Evolutionary conservation across 768 basidiomycete genomes (phyloP).

Genomic region (Pulveroboletus sp.): DNA sequence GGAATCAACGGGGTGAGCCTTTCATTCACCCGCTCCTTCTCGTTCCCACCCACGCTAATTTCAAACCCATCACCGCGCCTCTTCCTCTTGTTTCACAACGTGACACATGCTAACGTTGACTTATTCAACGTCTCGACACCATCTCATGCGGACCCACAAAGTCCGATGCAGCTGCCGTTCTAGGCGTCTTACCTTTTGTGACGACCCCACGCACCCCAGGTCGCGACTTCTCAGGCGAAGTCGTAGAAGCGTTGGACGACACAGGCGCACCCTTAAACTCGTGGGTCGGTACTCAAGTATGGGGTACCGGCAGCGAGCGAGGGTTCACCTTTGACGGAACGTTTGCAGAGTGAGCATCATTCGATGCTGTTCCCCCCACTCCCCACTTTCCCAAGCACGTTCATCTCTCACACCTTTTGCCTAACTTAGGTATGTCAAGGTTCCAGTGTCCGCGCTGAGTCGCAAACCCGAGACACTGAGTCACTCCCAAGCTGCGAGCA

Average conservation of each 20-base stretch:
- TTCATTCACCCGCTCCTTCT: not conserved
- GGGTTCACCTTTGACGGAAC: slow-evolving; percentile 32
- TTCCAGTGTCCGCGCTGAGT: slow-evolving; percentile 27
- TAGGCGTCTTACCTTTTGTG: slow-evolving; percentile 29
- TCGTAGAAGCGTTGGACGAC: slow-evolving; percentile 29
- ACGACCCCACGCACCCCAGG: slow-evolving; percentile 30
- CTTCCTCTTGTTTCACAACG: too few relatives aligned
- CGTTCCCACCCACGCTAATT: not conserved
- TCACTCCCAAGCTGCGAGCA: slow-evolving; percentile 28
- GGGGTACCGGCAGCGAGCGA: slow-evolving; percentile 32
- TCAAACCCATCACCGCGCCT: not conserved
- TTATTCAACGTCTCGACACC: too few relatives aligned
- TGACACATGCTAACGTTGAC: not conserved
- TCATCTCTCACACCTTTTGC: not conserved
- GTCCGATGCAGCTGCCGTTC: slow-evolving; percentile 29
- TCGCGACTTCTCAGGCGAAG: slow-evolving; percentile 33
- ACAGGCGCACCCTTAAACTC: slow-evolving; percentile 10
- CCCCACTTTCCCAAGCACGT: not conserved
- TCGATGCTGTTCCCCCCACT: too few relatives aligned
- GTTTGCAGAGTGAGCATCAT: slow-evolving; percentile 30
- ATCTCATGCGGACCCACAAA: not conserved
- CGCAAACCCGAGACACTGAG: slow-evolving; percentile 26
- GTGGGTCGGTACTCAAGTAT: slow-evolving; percentile 31
- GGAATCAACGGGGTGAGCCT: slow-evolving; percentile 31
- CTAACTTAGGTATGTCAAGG: slow-evolving; percentile 22